phyloP scores from a whole-genome alignment of 2,329 filamentous ascomycete genomes.

The Venturia carpophila region DNA sequence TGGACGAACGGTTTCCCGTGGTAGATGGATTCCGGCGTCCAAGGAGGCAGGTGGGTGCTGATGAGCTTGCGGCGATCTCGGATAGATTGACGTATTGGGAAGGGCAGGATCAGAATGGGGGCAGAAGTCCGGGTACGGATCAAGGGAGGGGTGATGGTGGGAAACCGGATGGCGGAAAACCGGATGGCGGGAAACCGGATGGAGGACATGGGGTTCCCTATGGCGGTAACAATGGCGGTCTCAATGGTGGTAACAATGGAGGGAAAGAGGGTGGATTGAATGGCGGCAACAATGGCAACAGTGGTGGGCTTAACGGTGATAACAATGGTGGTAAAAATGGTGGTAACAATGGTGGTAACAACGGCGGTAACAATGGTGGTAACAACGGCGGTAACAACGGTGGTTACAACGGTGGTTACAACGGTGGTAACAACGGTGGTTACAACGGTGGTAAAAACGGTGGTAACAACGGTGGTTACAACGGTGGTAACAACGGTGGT shows the following conservation, averaged over 20 bases:
- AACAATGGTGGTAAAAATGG: background rate
- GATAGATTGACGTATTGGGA: background rate
- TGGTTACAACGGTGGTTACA: no score
- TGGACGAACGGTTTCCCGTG: slow-evolving; percentile 8
- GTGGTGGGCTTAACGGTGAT: background rate
- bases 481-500: no score
- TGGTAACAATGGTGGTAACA: no score
- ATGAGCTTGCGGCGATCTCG: background rate
- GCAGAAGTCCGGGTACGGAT: background rate
- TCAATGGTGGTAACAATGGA: background rate
- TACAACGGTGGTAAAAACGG: no score
- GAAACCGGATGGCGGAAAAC: background rate
- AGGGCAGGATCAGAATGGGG: background rate
- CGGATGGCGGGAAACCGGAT: background rate
- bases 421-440: no score
- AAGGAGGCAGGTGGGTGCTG: background rate
- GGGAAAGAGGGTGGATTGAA: background rate
- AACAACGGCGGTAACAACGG: no score
- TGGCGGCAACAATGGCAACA: background rate
- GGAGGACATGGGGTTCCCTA: background rate
- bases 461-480: no score
- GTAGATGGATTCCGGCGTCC: background rate
- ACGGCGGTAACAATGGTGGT: no score
- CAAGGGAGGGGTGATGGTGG: background rate
- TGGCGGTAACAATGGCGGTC: background rate